Conservation (phyloP, 495 filamentous ascomycete species). For the Penicillium nucicola region DNA sequence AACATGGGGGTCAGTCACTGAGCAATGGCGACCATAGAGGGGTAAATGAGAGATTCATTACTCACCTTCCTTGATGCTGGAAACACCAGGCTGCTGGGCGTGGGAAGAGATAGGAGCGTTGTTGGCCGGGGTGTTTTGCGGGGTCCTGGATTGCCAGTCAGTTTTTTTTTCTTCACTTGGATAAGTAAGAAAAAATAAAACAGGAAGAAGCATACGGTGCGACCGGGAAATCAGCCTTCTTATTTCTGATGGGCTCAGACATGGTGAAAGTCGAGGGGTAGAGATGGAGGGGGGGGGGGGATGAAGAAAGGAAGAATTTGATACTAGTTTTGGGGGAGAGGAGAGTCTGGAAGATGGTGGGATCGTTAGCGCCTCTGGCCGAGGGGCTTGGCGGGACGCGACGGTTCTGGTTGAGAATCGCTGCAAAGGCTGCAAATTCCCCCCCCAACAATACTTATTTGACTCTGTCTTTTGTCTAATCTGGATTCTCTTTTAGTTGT, state of each 20-base stretch:
- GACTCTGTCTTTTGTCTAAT: neutral
- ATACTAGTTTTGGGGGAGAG: slow-evolving; percentile 37
- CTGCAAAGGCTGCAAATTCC: slow-evolving; percentile 22
- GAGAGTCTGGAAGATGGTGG: slow-evolving; percentile 46
- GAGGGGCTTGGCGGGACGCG: slow-evolving; percentile 46
- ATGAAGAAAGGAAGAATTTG: slow-evolving; percentile 36
- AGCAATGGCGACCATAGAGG: slow-evolving; percentile 11
- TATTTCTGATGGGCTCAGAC: slow-evolving; percentile 90
- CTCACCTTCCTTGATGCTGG: slow-evolving; percentile 96
- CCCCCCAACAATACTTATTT: slow-evolving; percentile 35
- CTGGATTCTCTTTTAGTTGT: neutral
- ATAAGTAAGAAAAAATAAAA: slow-evolving; percentile 12
- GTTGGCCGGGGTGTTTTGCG: slow-evolving; percentile 91
- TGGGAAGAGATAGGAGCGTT: slow-evolving; percentile 97
- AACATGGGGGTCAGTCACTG: slow-evolving; percentile 12
- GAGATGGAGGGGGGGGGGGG: slow-evolving; percentile 17
- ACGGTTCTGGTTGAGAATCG: slow-evolving; percentile 37
- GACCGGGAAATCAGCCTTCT: slow-evolving; percentile 75
- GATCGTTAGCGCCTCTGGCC: slow-evolving; percentile 48
- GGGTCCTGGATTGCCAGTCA: slow-evolving; percentile 62
- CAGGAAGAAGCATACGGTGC: slow-evolving; percentile 67
- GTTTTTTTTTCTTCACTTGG: slow-evolving; percentile 14
- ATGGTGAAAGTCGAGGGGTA: slow-evolving; percentile 48
- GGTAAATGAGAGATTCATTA: slow-evolving; percentile 5
- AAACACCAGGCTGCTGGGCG: slow-evolving; percentile 89